A percentile compares a stretch with the other conserved stretches of the same genome.
phyloP scores from a whole-genome alignment of 495 filamentous ascomycete genomes.

The Penicillium longicatenatum region DNA sequence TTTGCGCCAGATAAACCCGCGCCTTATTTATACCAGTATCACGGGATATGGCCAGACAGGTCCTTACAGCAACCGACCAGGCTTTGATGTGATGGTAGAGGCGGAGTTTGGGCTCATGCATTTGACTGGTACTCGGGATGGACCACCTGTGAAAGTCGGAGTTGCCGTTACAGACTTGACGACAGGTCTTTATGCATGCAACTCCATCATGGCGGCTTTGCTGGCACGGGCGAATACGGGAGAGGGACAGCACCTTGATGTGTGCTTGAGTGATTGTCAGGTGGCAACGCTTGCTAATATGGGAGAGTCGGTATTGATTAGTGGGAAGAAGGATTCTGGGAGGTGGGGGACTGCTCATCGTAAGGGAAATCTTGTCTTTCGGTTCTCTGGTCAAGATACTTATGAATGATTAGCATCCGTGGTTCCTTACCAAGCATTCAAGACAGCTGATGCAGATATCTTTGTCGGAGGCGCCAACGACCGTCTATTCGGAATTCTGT shows the following conservation, averaged over 20 bases:
- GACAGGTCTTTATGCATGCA: constrained; percentile 93
- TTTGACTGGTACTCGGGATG: constrained; percentile 85
- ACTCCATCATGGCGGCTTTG: constrained; percentile 93
- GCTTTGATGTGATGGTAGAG: constrained; percentile 99
- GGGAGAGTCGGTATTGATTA: constrained; percentile 87
- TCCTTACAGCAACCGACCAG: constrained; percentile 85
- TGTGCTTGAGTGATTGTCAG: constrained; percentile 88
- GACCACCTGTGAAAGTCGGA: constrained; percentile 94
- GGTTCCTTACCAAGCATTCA: constrained; percentile 90
- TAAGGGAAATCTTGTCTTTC: constrained; percentile 42
- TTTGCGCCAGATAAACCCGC: constrained; percentile 78
- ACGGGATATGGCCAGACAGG: constrained; percentile 89
- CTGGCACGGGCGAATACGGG: constrained; percentile 69
- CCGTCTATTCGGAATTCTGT: constrained; percentile 82
- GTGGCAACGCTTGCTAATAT: constrained; percentile 91
- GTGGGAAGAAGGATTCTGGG: constrained; percentile 81
- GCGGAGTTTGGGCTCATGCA: constrained; percentile 98
- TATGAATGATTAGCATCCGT: constrained; percentile 68
- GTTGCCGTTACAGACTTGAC: constrained; percentile 97
- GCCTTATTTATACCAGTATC: constrained; percentile 67
- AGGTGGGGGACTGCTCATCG: constrained; percentile 96
- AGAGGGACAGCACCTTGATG: constrained; percentile 90
- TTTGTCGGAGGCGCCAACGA: constrained; percentile 95
- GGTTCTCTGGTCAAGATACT: background rate
- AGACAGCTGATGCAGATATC: constrained; percentile 86